A percentile compares a stretch with the other conserved stretches of the same genome.
Conservation (phyloP, 805 yeast species). For the Phaffomyces antillensis region DNA sequence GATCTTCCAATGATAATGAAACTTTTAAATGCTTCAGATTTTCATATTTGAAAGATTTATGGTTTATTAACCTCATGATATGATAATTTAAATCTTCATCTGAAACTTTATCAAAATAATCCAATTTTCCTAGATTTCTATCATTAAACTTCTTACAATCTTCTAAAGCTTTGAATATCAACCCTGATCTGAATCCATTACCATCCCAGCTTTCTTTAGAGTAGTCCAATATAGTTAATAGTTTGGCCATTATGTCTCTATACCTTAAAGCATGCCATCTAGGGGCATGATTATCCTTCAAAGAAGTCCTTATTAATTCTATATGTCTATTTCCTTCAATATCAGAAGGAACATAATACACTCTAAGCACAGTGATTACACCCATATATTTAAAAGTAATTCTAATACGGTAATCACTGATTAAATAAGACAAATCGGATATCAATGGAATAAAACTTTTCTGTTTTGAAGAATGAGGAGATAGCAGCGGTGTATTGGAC, state of each 20-base stretch:
- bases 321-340: conserved; percentile 27
- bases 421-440: conserved; percentile 36
- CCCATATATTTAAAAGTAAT: conserved; percentile 35
- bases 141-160: conserved; percentile 12
- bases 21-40: neutral
- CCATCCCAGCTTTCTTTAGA: conserved; percentile 30
- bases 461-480: conserved; percentile 5
- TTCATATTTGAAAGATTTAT: conserved; percentile 10
- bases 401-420: conserved; percentile 28
- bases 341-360: conserved; percentile 45
- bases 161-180: conserved; percentile 17
- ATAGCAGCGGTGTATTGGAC: conserved; percentile 1
- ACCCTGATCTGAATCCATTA: neutral
- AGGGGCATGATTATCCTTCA: conserved; percentile 27
- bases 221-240: conserved; percentile 40
- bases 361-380: conserved; percentile 28
- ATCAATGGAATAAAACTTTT: conserved; percentile 23
- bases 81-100: conserved; percentile 22
- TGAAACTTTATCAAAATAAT: conserved; percentile 3
- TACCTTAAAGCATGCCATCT: conserved; percentile 30
- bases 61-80: conserved; percentile 28
- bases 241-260: conserved; percentile 25
- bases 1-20: conserved; percentile 7
- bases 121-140: conserved; percentile 10
- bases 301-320: conserved; percentile 27